Conservation (phyloP, 139 green algal species). For the Chlamydomonas applanata region DNA sequence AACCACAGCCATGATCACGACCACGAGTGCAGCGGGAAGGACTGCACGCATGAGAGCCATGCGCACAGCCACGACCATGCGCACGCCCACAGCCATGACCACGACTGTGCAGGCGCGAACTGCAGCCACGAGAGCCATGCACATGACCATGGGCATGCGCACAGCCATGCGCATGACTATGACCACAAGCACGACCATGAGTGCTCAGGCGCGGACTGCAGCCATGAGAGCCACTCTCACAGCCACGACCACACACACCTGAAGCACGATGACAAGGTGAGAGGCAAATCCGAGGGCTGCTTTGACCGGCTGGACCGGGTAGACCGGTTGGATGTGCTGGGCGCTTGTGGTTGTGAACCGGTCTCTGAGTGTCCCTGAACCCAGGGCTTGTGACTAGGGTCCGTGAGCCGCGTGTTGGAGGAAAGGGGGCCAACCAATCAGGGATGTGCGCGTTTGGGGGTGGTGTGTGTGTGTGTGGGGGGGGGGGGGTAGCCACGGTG, state of each 20-base stretch:
- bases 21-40: conserved; percentile 19
- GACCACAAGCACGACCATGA: conserved; percentile 23
- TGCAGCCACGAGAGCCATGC: conserved; percentile 27
- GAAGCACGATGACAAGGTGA: conserved; percentile 47
- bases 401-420: too few species aligned
- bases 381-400: too few species aligned
- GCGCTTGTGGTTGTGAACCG: too few species aligned
- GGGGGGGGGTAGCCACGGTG: too few species aligned
- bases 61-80: neutral
- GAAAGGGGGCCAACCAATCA: too few species aligned
- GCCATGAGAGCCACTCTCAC: conserved; percentile 36
- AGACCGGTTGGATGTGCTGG: too few species aligned
- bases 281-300: too few species aligned
- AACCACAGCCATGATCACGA: conserved; percentile 29
- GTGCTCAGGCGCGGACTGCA: conserved; percentile 14
- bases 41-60: conserved; percentile 36
- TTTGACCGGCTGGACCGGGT: too few species aligned
- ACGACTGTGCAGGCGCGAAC: conserved; percentile 7
- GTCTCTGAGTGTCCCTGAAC: too few species aligned
- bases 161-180: conserved; percentile 25
- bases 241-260: conserved; percentile 34
- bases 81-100: conserved; percentile 27
- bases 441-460: conserved; percentile 35
- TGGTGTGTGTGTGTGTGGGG: too few species aligned
- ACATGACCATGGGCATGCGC: conserved; percentile 24